A percentile compares a stretch with the other conserved stretches of the same genome.
phyloP scores from a whole-genome alignment of 805 yeast genomes.

The Yamadazyma sp. region DNA sequence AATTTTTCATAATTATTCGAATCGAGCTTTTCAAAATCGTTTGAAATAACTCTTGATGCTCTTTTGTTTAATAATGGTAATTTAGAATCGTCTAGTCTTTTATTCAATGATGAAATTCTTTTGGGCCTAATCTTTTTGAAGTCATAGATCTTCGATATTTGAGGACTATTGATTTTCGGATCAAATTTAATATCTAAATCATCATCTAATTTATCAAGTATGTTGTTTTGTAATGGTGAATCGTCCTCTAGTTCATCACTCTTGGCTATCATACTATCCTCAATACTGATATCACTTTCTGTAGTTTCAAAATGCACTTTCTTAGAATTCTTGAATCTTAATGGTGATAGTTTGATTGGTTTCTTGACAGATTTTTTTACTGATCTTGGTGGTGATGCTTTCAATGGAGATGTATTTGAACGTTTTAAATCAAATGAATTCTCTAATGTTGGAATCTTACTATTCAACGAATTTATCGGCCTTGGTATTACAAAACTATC shows the following conservation, averaged over 20 bases:
- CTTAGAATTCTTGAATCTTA: conserved; percentile 18
- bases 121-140: conserved; percentile 9
- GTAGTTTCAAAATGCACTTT: conserved; percentile 45
- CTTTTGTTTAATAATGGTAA: conserved; percentile 33
- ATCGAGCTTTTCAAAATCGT: conserved; percentile 1
- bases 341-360: conserved; percentile 9
- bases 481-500: conserved; percentile 3
- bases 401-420: conserved; percentile 14
- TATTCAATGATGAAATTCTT: conserved; percentile 13
- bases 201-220: conserved; percentile 22
- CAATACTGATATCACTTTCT: conserved; percentile 31
- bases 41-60: conserved; percentile 18
- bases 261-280: conserved; percentile 14
- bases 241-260: conserved; percentile 25
- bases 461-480: neutral
- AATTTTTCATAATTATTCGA: neutral
- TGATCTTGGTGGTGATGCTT: conserved; percentile 24
- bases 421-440: conserved; percentile 6
- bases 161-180: conserved; percentile 31
- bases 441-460: neutral
- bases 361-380: conserved; percentile 16
- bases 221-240: conserved; percentile 25
- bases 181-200: conserved; percentile 25
- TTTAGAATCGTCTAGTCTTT: conserved; percentile 16
- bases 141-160: conserved; percentile 4